These are phyloP conservation scores for Monilinia fructigena DNA, from an alignment of 2,329 filamentous ascomycete genomes.

Conservation along the genomic window DNA sequence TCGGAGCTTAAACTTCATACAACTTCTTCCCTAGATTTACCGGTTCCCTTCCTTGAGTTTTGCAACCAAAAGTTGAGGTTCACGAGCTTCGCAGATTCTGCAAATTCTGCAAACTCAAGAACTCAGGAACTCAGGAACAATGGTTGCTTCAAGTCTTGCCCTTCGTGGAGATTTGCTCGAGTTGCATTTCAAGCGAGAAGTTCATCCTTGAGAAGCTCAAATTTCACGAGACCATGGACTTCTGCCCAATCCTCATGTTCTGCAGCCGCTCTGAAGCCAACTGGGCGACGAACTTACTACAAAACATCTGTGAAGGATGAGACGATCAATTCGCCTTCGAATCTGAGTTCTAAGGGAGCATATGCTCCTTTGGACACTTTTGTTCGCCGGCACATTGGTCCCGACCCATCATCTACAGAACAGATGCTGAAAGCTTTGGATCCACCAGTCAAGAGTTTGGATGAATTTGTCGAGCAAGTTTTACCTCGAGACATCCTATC, in stretches of 20 bases:
- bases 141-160: constrained; percentile 34
- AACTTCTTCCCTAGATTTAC: not conserved
- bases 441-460: constrained; percentile 69
- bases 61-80: not conserved
- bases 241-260: constrained; percentile 31
- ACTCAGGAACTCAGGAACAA: constrained; percentile 21
- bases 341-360: constrained; percentile 38
- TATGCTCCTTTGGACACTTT: constrained; percentile 58
- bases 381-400: constrained; percentile 82
- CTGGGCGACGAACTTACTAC: constrained; percentile 38
- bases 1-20: constrained; percentile 17
- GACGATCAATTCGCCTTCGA: constrained; percentile 29
- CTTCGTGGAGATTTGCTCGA: constrained; percentile 33
- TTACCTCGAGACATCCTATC: constrained; percentile 78
- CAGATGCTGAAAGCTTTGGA: constrained; percentile 80
- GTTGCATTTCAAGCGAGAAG: constrained; percentile 28
- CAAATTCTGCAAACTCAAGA: not conserved
- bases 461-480: constrained; percentile 82
- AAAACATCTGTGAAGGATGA: constrained; percentile 38
- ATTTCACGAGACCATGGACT: constrained; percentile 31
- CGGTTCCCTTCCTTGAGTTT: not conserved
- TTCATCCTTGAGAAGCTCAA: constrained; percentile 25
- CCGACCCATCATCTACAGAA: constrained; percentile 64
- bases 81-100: constrained; percentile 9
- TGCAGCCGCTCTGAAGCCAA: constrained; percentile 20